Percentiles rank a stretch among this genome's conserved stretches.
Evolutionary conservation across 495 filamentous ascomycete species (phyloP).

Genomic region (Ramalina intermedia): DNA sequence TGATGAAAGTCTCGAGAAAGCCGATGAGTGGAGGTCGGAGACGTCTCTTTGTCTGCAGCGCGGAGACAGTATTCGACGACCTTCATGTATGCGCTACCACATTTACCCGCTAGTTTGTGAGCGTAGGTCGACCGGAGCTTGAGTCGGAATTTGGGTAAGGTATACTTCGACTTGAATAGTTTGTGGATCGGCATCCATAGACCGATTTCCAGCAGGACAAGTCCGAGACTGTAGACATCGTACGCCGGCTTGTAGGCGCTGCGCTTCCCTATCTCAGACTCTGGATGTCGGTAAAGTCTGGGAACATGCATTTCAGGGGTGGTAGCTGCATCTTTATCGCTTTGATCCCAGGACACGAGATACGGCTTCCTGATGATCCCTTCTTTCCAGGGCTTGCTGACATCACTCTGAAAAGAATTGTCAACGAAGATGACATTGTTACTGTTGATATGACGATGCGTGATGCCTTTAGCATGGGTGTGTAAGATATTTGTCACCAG

Average conservation of each 20-base stretch:
- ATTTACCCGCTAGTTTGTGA: conserved; percentile 54
- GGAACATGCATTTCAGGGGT: conserved; percentile 34
- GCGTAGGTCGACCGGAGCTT: conserved; percentile 47
- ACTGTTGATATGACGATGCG: conserved; percentile 69
- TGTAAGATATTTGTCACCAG: conserved; percentile 62
- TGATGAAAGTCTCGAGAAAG: conserved; percentile 3
- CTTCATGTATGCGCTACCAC: conserved; percentile 63
- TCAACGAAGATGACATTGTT: conserved; percentile 68
- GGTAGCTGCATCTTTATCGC: conserved; percentile 48
- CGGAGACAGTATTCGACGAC: conserved; percentile 67
- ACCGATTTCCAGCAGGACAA: conserved; percentile 75
- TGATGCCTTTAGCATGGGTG: conserved; percentile 57
- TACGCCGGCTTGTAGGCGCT: conserved; percentile 34
- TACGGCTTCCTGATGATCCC: conserved; percentile 61
- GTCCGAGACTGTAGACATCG: conserved; percentile 73
- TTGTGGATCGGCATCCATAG: conserved; percentile 69
- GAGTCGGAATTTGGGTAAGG: conserved; percentile 45
- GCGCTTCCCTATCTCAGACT: conserved; percentile 19
- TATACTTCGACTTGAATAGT: conserved; percentile 53
- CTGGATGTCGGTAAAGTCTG: conserved; percentile 64
- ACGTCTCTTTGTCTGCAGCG: conserved; percentile 41
- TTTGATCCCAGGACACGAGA: conserved; percentile 68
- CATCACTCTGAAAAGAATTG: conserved; percentile 22
- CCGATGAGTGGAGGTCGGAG: background rate
- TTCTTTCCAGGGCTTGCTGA: conserved; percentile 23